Conservation (phyloP, 2,329 filamentous ascomycete species). For the Thielaviopsis euricoi region DNA sequence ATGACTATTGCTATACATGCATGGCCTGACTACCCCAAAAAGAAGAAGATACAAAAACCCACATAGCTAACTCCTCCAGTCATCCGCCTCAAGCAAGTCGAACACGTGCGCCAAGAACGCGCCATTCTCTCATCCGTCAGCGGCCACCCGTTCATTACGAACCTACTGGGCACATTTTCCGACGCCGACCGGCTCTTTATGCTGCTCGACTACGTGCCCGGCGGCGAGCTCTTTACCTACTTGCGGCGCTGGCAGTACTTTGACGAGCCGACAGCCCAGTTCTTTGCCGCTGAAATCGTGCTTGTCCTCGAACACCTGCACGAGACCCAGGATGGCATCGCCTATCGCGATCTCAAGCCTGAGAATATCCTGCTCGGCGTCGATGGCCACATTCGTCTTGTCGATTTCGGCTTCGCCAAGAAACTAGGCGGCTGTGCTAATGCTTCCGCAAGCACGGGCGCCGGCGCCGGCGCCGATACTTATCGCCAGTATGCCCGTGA, state of each 20-base stretch:
- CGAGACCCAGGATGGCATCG: conserved; percentile 59
- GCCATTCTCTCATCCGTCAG: conserved; percentile 61
- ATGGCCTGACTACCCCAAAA: neutral
- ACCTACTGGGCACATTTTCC: conserved; percentile 61
- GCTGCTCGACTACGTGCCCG: conserved; percentile 68
- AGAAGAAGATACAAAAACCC: too few species aligned
- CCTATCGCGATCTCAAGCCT: conserved; percentile 68
- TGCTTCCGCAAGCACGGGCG: neutral
- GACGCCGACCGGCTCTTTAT: conserved; percentile 67
- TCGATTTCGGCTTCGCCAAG: conserved; percentile 78
- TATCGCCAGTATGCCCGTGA: conserved; percentile 36
- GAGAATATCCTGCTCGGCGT: conserved; percentile 68
- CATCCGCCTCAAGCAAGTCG: conserved; percentile 70
- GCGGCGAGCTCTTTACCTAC: conserved; percentile 74
- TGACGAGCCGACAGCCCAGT: conserved; percentile 60
- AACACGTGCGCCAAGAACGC: conserved; percentile 73
- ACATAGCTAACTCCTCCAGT: conserved; percentile 23
- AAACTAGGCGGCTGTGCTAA: conserved; percentile 36
- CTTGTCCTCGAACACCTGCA: conserved; percentile 68
- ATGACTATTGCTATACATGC: too few species aligned
- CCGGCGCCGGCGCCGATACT: neutral
- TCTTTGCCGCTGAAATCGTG: conserved; percentile 74
- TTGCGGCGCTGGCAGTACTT: conserved; percentile 63
- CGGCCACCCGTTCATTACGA: conserved; percentile 71
- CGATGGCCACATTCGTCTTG: conserved; percentile 64